Evolutionary conservation across 1,139 yeast genomes (phyloP), one percentile per base, ranked within the genome.

Genomic region (Candida labiduridarum): DNA sequence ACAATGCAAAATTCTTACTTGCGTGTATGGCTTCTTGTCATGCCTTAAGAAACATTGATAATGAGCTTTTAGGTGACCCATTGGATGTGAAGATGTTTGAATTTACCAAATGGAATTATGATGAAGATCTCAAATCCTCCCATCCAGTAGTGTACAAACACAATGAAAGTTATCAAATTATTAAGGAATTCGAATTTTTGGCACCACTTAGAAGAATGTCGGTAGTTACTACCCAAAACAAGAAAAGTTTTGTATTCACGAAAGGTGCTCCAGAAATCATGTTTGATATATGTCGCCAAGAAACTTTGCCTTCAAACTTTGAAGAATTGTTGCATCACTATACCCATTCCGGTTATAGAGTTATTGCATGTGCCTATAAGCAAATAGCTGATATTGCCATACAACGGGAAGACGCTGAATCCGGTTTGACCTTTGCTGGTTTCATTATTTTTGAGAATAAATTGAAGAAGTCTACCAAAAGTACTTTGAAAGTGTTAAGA

Each of bases 221-320:
- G 49, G 97, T 91, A 0, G 67, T 91, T 50, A 83, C 84, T 16
- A 78, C 78, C 48, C 68, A 76, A 8, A 58, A 56, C 25, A 71
- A 64, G 45, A 67, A 67, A 29, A 64, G 68, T 48, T 70, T 68
- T 53, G 82, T 89, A 0, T 34, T 34, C 19, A 88, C 94, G 12
- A 94, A 94, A 64, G 99, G 99, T 47, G 99, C 99, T 0, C 99
- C 99, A 0, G 99, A 94, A 66, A 89, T 92, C n/a, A 89, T 94
- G 79, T 74, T 79, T 35, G 87, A 84, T 29, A 83, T 94, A 39
- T 94, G 99, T 68, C 71, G 72, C 15, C 81, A 84, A 1, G 82
- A 80, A 18, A 72, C 92, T 0, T 68, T 95, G 42, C 99, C 99
- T 0, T 64, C 67, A 1, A 82, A 91, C 61, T 95, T 82, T 64